These are phyloP conservation scores for Pichia pseudocactophila DNA, from an alignment of 805 yeast genomes.

Conservation along the genomic window DNA sequence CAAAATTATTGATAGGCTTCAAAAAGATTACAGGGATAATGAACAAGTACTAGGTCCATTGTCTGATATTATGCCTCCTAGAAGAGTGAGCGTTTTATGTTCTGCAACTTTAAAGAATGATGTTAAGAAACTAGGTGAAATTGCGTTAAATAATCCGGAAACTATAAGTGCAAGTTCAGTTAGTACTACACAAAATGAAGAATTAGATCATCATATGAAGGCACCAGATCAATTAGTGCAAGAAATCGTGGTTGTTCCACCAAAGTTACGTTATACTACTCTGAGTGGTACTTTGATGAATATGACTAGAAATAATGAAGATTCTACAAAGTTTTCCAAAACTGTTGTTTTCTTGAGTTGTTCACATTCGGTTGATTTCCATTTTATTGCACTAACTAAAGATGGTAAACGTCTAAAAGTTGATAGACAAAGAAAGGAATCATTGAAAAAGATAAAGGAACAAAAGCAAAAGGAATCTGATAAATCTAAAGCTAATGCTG, in stretches of 20 bases:
- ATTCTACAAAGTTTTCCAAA: constrained; percentile 27
- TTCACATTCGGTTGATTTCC: constrained; percentile 94
- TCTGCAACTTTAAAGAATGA: constrained; percentile 87
- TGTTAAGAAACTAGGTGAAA: constrained; percentile 73
- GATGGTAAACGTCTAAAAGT: constrained; percentile 35
- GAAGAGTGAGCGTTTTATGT: constrained; percentile 74
- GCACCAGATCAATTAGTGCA: constrained; percentile 93
- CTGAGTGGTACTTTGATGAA: constrained; percentile 57
- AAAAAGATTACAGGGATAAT: constrained; percentile 34
- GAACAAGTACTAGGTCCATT: constrained; percentile 30
- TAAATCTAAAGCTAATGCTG: constrained; percentile 9
- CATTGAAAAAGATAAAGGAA: constrained; percentile 21
- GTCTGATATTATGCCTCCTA: constrained; percentile 37
- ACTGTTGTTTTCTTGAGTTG: constrained; percentile 87
- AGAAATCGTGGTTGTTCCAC: constrained; percentile 77
- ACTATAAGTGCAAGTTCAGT: constrained; percentile 35
- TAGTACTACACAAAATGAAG: constrained; percentile 11
- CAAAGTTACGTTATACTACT: constrained; percentile 80
- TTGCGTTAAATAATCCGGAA: constrained; percentile 64
- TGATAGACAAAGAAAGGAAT: constrained; percentile 6
- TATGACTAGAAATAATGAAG: constrained; percentile 29
- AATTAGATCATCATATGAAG: constrained; percentile 21
- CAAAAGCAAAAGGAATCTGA: constrained; percentile 5
- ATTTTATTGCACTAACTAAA: constrained; percentile 64
- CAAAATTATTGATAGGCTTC: constrained; percentile 56